Evolutionary conservation across 805 yeast species (phyloP), one percentile per base, ranked within the genome.

Genomic region (Metschnikowia corniflorae): DNA sequence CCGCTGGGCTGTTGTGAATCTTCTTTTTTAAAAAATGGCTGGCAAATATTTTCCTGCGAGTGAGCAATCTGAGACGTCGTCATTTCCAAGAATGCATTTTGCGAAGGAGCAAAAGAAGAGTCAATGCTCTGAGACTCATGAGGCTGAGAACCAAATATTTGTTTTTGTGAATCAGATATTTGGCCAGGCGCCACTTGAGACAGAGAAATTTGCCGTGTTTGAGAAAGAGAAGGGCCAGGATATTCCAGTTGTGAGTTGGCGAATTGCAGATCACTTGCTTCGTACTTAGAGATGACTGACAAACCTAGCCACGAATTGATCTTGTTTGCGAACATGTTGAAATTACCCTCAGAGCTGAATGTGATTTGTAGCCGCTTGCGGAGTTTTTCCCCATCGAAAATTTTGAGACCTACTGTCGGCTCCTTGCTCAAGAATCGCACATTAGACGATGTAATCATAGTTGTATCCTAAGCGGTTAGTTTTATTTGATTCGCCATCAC

Each of bases 381-480:
- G 15, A 49, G 43, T n/a, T 22, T 35, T 7, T 49, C 51, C 1
- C 48, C 51, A 14, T 49, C 47, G 28, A 47, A 49, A 5, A 47
- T 26, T 30, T 49, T 49, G 18, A 49, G 34, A 1, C 53, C 53
- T 19, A 49, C 43, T 6, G 43, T 48, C 9, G 51, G 50, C 25
- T 40, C 45, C 19, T 47, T 47, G 15, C 40, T 30, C 18, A 49
- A 34, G 25, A 49, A 49, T 22, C 42, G 35, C 17, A 47, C 53
- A 22, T 42, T 49, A 4, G 36, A n/a, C 2, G 35, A 26, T 7
- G 41, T 39, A 25, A 49, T 37, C 33, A 36, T 31, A 3, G 46
- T 47, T 2, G 32, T 22, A 25, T 49, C 53, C 53, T 49, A 24
- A 12, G 9, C 7, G 35, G 44, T 42, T 46, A 44, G 34, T 20